Evolutionary conservation across 1,284 basidiomycete species (phyloP), one percentile per base, ranked within the genome.

Genomic region (Ceratorhiza oryzae-sativae): DNA sequence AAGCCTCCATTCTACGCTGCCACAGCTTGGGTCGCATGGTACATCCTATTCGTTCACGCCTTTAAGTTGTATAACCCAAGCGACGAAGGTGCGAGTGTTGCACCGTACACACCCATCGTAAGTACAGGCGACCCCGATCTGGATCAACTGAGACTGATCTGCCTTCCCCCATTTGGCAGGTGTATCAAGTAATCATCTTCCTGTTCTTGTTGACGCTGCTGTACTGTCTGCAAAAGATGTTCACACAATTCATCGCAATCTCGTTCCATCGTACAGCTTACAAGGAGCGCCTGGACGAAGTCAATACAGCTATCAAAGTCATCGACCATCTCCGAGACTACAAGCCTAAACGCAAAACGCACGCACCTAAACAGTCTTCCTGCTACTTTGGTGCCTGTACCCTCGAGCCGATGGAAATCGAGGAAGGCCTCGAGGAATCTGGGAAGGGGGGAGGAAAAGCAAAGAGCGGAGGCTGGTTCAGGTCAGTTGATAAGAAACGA

Each of bases 261-360:
- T 83, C 85, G 27, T 94, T 94, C 81, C 92, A 94, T 78, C 85
- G 83, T 56, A 89, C 86, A 8, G 92, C 92, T 13, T 94, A 88
- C 77, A 86, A 85, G 74, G 91, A 94, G 42, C 90, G 91, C 63
- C 82, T 92, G 13, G 84, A 87, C 10, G 80, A 83, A 20, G 83
- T 92, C 1, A 81, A 83, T 55, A 80, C 83, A 61, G 82, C 87
- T 2, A 84, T 93, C 27, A 79, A 79, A 23, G 86, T 87, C 41
- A 86, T 94, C 71, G 91, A 94, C 79, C 84, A 84, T 75, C 84
- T 94, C 39, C 86, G 90, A 48, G 82, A 86, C 72, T 90, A 90
- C 79, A 86, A 86, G 42, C 92, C 91, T n/a, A 89, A 88, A 74
- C 76, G 78, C 15, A 73, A 73, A 67, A 56, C 67, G 13, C 71